Base-by-base conservation (phyloP, 1,284 basidiomycete species). In the Trametes pubescens region DNA sequence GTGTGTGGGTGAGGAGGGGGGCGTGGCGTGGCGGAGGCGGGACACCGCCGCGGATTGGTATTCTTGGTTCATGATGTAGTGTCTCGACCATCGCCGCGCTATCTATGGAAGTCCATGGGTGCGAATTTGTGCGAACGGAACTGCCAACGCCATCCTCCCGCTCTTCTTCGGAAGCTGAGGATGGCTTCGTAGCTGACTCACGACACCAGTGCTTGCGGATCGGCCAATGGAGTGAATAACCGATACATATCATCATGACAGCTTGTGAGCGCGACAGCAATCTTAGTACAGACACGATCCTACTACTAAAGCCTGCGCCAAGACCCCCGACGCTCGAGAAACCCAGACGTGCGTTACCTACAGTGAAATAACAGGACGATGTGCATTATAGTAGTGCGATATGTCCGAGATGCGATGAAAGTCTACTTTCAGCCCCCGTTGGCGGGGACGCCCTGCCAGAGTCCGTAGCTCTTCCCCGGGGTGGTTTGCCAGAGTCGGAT, bases 401-500 rank as follows among this genome's bases (percentile, higher is more conserved):
- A 72, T 55, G 61, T 68, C 64, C 59, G 58, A 59, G 32, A 51
- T n/a, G 51, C 38, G 58, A 52, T 53, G 54, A 68, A 48, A 47
- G 54, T 71, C 71, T 64, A 68, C 59, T 69, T 68, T 75, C 76
- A 80, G 69, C 82, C 81, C 61, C 84, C 85, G 71, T 86, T 86
- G 43, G 81, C 73, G 61, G 71, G 70, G 69, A 81, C 76, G 48
- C 90, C 90, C 78, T 95, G 91, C 96, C 96, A 98, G 65, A 98
- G 81, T 52, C 96, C 96, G 72, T 98, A 99, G 38, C 87, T 86
- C 79, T 94, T 97, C 32, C 95, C 94, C 1, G 96, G 96, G 37
- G 88, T 92, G 18, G 94, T 97, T 80, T 98, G 96, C 97, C 97
- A 99, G 56, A 99, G 81, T 57, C 96, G 89, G 73, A 99, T 98